Evolutionary conservation across 371 early-diverging fungal species (phyloP).

Genomic region (Mortierella sp.): DNA sequence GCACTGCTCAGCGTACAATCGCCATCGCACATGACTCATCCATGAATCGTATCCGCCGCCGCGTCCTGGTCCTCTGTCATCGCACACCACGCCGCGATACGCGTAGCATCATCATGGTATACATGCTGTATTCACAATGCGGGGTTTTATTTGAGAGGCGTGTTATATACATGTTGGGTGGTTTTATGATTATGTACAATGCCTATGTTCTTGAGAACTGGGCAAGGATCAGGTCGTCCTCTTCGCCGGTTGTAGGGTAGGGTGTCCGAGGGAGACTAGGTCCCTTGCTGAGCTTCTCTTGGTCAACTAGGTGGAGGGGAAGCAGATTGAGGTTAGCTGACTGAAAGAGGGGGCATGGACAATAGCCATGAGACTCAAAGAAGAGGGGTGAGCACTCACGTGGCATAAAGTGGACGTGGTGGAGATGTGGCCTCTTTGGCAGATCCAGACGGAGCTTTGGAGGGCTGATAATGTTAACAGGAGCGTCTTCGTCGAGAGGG

Average conservation of each 20-base stretch:
- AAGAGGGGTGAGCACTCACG: conserved; percentile 10
- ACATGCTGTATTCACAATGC: too few relatives aligned
- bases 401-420: conserved; percentile 24
- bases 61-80: too few relatives aligned
- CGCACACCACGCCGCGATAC: too few relatives aligned
- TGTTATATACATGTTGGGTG: background rate
- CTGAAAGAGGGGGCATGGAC: too few relatives aligned
- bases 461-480: conserved; percentile 8
- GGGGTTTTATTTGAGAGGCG: too few relatives aligned
- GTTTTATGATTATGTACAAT: too few relatives aligned
- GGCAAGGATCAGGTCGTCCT: conserved; percentile 12
- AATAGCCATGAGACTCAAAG: too few relatives aligned
- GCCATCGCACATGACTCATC: too few relatives aligned
- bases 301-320: background rate
- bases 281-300: conserved; percentile 9
- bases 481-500: conserved; percentile 2
- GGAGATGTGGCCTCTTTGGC: conserved; percentile 1
- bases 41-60: too few relatives aligned
- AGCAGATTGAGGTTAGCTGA: too few relatives aligned
- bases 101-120: too few relatives aligned
- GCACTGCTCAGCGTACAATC: too few relatives aligned
- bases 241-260: conserved; percentile 20
- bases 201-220: conserved; percentile 1
- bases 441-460: conserved; percentile 2
- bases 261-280: conserved; percentile 35